Evolutionary conservation across 371 early-diverging fungal genomes (phyloP).

Genomic region (Mucor piriformis): DNA sequence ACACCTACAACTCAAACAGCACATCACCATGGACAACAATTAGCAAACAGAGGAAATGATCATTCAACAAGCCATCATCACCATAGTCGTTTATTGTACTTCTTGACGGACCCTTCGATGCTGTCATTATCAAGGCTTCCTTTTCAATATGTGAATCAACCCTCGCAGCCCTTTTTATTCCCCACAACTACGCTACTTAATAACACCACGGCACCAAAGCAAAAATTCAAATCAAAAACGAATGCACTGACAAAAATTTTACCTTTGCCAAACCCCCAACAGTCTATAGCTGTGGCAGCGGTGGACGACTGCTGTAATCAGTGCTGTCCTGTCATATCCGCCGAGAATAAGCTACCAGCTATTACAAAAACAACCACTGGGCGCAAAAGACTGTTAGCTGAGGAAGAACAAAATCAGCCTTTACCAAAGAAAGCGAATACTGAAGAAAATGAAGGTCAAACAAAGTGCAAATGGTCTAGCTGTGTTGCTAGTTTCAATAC

Average conservation of each 20-base stretch:
- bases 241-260: background rate
- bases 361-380: background rate
- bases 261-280: constrained; percentile 1
- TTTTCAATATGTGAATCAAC: background rate
- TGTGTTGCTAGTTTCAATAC: constrained; percentile 77
- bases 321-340: constrained; percentile 20
- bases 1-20: background rate
- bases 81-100: constrained; percentile 18
- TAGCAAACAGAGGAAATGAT: background rate
- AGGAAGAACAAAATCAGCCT: background rate
- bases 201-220: background rate
- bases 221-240: background rate
- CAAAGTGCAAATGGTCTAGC: constrained; percentile 78
- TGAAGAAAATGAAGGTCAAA: background rate
- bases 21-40: background rate
- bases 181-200: background rate
- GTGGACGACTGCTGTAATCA: constrained; percentile 27
- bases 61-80: constrained; percentile 10
- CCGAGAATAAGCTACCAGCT: background rate
- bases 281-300: constrained; percentile 22
- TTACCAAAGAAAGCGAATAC: background rate
- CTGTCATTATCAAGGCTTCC: background rate
- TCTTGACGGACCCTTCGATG: constrained; percentile 13
- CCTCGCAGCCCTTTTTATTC: background rate
- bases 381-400: background rate